A percentile compares a stretch with the other conserved stretches of the same genome.
Evolutionary conservation across 2,329 filamentous ascomycete genomes (phyloP).

Genomic region (Hymenotorrendiella dingleyae): DNA sequence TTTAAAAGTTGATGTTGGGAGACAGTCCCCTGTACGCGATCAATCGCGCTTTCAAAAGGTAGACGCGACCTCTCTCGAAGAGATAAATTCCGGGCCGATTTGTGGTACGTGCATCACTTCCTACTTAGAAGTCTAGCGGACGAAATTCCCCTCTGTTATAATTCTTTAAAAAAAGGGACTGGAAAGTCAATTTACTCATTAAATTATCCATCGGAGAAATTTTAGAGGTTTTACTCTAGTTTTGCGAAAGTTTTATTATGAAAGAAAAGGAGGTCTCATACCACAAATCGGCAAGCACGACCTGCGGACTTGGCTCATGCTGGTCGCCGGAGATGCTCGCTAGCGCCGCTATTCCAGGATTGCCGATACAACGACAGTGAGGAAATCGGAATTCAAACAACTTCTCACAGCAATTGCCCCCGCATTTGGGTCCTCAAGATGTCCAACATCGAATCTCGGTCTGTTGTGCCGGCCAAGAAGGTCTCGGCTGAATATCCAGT

Average conservation of each 20-base stretch:
- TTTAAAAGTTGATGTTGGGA: neutral
- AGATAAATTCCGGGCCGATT: too few species aligned
- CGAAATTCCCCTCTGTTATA: too few species aligned
- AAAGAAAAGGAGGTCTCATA: too few species aligned
- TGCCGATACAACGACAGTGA: constrained; percentile 13
- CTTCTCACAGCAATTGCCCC: constrained; percentile 23
- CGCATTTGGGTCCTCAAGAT: constrained; percentile 27
- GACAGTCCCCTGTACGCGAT: constrained; percentile 14
- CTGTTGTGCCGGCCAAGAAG: constrained; percentile 69
- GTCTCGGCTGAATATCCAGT: constrained; percentile 83
- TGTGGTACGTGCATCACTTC: too few species aligned
- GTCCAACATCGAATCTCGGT: constrained; percentile 33
- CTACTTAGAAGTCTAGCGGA: too few species aligned
- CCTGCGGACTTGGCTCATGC: neutral
- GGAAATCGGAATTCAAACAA: constrained; percentile 7
- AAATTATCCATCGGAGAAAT: too few species aligned
- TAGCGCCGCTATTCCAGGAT: constrained; percentile 15
- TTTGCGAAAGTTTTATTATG: too few species aligned
- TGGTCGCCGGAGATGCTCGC: constrained; percentile 5
- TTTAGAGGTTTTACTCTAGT: too few species aligned
- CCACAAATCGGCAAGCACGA: constrained; percentile 9
- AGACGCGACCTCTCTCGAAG: too few species aligned
- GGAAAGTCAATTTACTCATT: too few species aligned
- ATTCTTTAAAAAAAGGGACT: too few species aligned
- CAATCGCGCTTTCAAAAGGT: neutral